Percentiles rank a stretch among this genome's conserved stretches.
Evolutionary conservation across 1,284 basidiomycete species (phyloP).

Genomic region (Apiotrichum sp.): DNA sequence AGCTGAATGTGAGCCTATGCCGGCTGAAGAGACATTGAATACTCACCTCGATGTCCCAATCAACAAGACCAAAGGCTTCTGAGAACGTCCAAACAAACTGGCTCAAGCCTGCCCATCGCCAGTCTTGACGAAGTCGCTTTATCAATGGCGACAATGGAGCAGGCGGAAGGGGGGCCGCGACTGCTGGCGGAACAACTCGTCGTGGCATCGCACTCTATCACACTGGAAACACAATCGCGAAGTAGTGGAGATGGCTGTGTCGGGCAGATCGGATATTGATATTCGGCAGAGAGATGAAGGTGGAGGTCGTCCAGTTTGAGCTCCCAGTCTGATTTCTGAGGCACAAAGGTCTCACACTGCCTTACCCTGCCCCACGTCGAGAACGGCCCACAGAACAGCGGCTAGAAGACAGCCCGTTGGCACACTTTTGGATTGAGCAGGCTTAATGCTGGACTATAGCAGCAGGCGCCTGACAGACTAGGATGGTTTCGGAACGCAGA

Average conservation of each 20-base stretch:
- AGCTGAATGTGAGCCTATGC: constrained; percentile 17
- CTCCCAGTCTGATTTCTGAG: too few relatives aligned
- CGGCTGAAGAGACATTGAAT: background rate
- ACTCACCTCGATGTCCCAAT: constrained; percentile 46
- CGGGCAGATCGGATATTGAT: background rate
- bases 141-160: constrained; percentile 42
- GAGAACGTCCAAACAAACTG: constrained; percentile 46
- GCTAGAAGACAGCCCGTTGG: too few relatives aligned
- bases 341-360: too few relatives aligned
- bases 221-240: background rate
- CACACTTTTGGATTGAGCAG: too few relatives aligned
- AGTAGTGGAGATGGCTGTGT: background rate
- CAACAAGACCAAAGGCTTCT: constrained; percentile 41
- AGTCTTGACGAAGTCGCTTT: constrained; percentile 40
- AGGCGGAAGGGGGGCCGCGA: constrained; percentile 24
- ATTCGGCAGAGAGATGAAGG: too few relatives aligned
- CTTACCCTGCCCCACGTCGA: too few relatives aligned
- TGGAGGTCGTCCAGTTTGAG: too few relatives aligned
- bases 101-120: constrained; percentile 45
- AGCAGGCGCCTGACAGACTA: too few relatives aligned
- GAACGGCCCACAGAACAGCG: too few relatives aligned
- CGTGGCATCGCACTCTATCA: constrained; percentile 27
- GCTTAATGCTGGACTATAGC: too few relatives aligned
- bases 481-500: too few relatives aligned
- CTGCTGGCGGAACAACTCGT: constrained; percentile 14